Evolutionary conservation across 2,329 filamentous ascomycete genomes (phyloP).

Genomic region (Aureobasidium sp.): DNA sequence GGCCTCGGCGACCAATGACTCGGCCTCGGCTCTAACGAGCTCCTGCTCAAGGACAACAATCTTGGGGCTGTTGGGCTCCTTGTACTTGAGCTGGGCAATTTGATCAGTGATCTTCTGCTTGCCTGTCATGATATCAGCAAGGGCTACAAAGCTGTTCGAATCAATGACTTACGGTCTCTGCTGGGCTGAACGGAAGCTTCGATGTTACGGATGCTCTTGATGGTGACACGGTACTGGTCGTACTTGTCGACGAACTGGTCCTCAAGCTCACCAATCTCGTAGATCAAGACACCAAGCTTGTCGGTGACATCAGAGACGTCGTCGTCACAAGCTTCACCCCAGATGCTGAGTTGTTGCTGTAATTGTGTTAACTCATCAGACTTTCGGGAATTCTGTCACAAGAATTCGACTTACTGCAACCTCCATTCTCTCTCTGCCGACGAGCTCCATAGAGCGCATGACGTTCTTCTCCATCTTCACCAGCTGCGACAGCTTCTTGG

Average conservation of each 20-base stretch:
- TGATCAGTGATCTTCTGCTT: conserved; percentile 99
- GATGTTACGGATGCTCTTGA: conserved; percentile 99
- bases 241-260: conserved; percentile 98
- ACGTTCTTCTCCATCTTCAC: conserved; percentile 99
- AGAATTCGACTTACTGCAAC: conserved; percentile 65
- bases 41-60: conserved; percentile 98
- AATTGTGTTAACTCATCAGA: conserved; percentile 16
- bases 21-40: conserved; percentile 93
- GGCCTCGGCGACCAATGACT: conserved; percentile 96
- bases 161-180: conserved; percentile 66
- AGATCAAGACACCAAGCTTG: conserved; percentile 94
- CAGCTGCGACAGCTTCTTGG: conserved; percentile 94
- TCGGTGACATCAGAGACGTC: conserved; percentile 98
- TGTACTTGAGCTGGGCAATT: conserved; percentile 98
- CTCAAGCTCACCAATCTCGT: conserved; percentile 96
- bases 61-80: conserved; percentile 95
- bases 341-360: conserved; percentile 96
- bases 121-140: conserved; percentile 42
- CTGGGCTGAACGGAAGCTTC: conserved; percentile 97
- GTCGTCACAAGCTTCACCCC: conserved; percentile 92
- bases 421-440: conserved; percentile 95
- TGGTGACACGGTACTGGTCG: conserved; percentile 97
- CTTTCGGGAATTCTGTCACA: background rate
- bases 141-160: background rate
- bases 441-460: conserved; percentile 95